Conservation (phyloP, 352 stramenopile species). For the Saprolegnia parasitica region DNA sequence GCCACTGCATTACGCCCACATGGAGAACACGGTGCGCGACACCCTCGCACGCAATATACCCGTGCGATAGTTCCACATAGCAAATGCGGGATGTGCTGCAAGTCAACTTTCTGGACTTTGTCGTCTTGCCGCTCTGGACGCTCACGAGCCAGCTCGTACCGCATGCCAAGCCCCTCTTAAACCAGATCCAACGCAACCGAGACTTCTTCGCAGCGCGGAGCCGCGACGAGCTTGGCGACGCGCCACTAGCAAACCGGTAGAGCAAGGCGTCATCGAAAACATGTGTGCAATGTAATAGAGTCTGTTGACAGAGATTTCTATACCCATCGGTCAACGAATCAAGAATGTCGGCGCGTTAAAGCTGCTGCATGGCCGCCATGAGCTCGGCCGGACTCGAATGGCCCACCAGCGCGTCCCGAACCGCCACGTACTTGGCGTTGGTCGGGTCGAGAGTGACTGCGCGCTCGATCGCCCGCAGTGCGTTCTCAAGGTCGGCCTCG, state of each 20-base stretch:
- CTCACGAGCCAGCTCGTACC: slow-evolving; percentile 53
- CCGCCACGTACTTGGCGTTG: slow-evolving; percentile 21
- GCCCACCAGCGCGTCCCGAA: slow-evolving; percentile 20
- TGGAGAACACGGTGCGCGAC: slow-evolving; percentile 57
- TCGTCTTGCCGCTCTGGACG: slow-evolving; percentile 67
- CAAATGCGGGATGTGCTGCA: slow-evolving; percentile 35
- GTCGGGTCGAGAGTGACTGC: slow-evolving; percentile 14
- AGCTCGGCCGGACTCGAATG: slow-evolving; percentile 27
- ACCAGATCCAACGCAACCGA: slow-evolving; percentile 52
- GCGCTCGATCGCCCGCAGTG: slow-evolving; percentile 13
- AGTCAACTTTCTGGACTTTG: slow-evolving; percentile 82
- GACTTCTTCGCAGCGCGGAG: slow-evolving; percentile 48
- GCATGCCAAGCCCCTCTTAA: slow-evolving; percentile 42
- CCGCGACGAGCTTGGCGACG: background rate
- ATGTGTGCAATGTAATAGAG: no score
- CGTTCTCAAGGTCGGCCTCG: slow-evolving; percentile 18
- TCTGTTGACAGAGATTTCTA: no score
- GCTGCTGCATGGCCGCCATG: slow-evolving; percentile 28
- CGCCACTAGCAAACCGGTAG: background rate
- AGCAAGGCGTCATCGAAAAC: no score
- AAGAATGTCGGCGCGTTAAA: slow-evolving; percentile 16
- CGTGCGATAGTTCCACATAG: slow-evolving; percentile 31
- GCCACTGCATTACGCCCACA: slow-evolving; percentile 63
- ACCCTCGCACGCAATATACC: slow-evolving; percentile 29
- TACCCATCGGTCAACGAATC: no score